A percentile compares a stretch with the other conserved stretches of the same genome.
Evolutionary conservation across 2,329 filamentous ascomycete species (phyloP).

Genomic region (Verticillium alfalfae): DNA sequence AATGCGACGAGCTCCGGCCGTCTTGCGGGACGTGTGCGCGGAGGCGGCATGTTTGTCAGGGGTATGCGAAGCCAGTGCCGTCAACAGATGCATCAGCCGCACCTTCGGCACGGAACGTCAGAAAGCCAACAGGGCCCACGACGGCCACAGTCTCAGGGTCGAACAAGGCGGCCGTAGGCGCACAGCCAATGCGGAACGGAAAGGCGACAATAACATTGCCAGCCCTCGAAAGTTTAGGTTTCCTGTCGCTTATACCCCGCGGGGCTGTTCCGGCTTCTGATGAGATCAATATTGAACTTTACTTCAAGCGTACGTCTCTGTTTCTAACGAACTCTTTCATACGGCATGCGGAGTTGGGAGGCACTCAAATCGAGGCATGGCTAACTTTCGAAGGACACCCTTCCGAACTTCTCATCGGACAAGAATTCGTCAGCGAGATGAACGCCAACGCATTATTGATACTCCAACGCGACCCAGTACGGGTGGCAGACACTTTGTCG

Average conservation of each 20-base stretch:
- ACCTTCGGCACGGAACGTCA: background rate
- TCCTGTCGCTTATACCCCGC: conserved; percentile 15
- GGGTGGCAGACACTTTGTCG: conserved; percentile 19
- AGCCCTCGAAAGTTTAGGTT: conserved; percentile 1
- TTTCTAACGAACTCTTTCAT: background rate
- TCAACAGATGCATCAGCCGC: background rate
- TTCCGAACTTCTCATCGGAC: conserved; percentile 19
- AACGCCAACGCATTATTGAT: conserved; percentile 21
- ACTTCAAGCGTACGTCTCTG: conserved; percentile 15
- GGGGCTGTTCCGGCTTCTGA: conserved; percentile 18
- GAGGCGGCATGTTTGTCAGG: conserved; percentile 20
- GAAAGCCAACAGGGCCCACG: background rate
- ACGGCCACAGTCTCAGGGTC: background rate
- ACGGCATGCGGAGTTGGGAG: too few species aligned
- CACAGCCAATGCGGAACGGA: background rate
- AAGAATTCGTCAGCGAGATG: conserved; percentile 24
- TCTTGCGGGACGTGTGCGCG: conserved; percentile 24
- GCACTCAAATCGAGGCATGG: too few species aligned
- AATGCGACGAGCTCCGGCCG: conserved; percentile 22
- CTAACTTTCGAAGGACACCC: conserved; percentile 12
- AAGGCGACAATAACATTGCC: background rate
- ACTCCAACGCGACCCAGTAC: conserved; percentile 19
- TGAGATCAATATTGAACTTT: conserved; percentile 19
- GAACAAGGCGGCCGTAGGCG: background rate
- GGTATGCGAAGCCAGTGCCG: conserved; percentile 13